Evolutionary conservation across 352 stramenopile species (phyloP), one percentile per base, ranked within the genome.

Genomic region (Pythium dissimile): DNA sequence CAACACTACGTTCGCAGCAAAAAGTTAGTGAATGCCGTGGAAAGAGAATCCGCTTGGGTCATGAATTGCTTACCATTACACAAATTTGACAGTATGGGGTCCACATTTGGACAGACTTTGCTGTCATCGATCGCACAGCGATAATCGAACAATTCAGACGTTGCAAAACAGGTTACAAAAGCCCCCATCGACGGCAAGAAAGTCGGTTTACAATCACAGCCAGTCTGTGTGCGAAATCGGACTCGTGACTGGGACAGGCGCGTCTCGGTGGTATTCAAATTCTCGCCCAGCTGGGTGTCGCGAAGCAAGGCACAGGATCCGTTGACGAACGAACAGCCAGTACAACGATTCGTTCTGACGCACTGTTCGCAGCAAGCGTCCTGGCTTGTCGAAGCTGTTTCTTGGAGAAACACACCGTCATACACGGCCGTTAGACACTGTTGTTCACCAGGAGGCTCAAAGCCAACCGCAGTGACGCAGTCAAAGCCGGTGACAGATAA

Each of bases 401-500:
- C 39, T 1, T 38, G 20, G 12, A 62, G 34, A 21, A 62, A 34
- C 11, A 69, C 18, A 20, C 41, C 57, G 10, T 46, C 34, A 32
- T 62, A 56, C 1, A 13, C 15, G 11, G 20, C 53, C 3, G 15
- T 10, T 7, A 18, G 5, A 20, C 48, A 67, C 16, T 55, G 44
- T 9, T 31, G 15, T 13, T 15, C 23, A 10, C 8, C 32, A 5
- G 31, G 18, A 28, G 35, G 27, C 8, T 43, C 21, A 28, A 67
- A 52, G 2, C 39, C 54, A 8, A 69, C 50, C 1, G 54, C 43
- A 2, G 54, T 57, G 15, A 69, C 45, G 37, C 61, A 69, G n/a
- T 18, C 37, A 31, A 67, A 63, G 10, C 56, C 56, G 11, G 37
- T 26, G 4, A 27, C 15, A 5, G 46, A 54, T 30, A 63, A 9